These are phyloP conservation scores for Adansonia grandidieri DNA, from an alignment of 441 rosid genomes.

Conservation along the genomic window DNA sequence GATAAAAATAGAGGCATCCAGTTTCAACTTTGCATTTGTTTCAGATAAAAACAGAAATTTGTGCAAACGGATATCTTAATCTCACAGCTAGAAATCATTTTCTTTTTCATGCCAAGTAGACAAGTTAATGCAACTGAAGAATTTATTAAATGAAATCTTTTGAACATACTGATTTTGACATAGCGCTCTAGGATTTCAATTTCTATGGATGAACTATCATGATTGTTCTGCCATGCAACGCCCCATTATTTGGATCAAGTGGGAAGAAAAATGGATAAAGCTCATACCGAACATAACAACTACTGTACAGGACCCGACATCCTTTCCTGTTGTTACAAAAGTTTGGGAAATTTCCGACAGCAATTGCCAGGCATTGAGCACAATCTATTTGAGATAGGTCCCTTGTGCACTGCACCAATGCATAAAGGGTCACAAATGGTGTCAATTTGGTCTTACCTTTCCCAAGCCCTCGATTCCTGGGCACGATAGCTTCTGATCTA, in stretches of 20 bases:
- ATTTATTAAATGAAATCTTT: constrained; percentile 10
- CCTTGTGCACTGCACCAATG: constrained; percentile 73
- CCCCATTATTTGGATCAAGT: constrained; percentile 40
- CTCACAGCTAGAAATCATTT: background rate
- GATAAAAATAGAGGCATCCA: background rate
- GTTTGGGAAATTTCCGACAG: constrained; percentile 53
- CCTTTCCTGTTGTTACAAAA: constrained; percentile 60
- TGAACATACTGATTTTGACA: background rate
- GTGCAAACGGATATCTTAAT: constrained; percentile 17
- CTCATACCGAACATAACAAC: constrained; percentile 71
- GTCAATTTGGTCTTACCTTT: constrained; percentile 58
- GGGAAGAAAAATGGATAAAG: constrained; percentile 81
- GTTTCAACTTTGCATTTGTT: constrained; percentile 12
- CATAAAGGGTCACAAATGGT: constrained; percentile 61
- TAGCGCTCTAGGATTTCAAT: background rate
- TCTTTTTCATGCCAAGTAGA: constrained; percentile 24
- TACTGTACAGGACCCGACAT: constrained; percentile 70
- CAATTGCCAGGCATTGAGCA: constrained; percentile 77
- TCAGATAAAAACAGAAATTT: background rate
- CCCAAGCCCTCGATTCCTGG: constrained; percentile 56
- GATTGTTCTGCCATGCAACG: constrained; percentile 24
- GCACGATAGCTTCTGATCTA: constrained; percentile 56
- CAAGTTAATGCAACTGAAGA: background rate
- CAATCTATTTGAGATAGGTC: constrained; percentile 60
- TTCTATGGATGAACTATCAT: constrained; percentile 27